Base-by-base conservation (phyloP, 2,329 filamentous ascomycete genomes). In the Colletotrichum zoysiae region DNA sequence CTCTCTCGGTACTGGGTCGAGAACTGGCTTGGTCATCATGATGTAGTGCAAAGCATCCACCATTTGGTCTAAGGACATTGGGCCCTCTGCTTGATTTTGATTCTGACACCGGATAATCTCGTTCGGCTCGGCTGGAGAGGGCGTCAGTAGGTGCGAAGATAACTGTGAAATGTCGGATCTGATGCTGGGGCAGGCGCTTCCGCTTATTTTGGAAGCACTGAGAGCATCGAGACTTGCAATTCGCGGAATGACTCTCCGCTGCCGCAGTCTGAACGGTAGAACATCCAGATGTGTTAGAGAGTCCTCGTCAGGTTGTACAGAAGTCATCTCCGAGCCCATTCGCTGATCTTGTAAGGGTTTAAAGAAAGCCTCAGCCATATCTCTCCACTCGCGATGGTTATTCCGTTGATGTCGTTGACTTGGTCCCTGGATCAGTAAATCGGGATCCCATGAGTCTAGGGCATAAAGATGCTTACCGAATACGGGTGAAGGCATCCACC, bases 41-140 rank as follows among this genome's bases (percentile, higher is more conserved):
- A 74, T 76, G 6, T 81, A 80, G 55, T 83, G 81, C n/a, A 87
- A 76, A 0, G 81, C 75, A 70, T 86, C 85, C 20, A 82, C 79
- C 77, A 86, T 82, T 74, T 84, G 83, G 51, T 83, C 77, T 46
- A 85, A 64, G 9, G 80, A 83, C 8, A 84, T 84, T n/a, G 80
- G 83, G 61, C 84, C 79, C 78, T 81, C 82, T 3, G 77, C 71
- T 26, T 75, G 61, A 20, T 80, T 77, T 33, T 61, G 60, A 23
- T 71, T 48, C 59, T 56, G 68, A 12, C 56, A 73, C 38, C 53
- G 56, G 38, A 64, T 20, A 35, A 20, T 44, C 26, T 61, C 65
- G 16, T 23, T 14, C 12, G 35, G 42, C 18, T 59, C 53, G 23
- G 23, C 65, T 11, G 40, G 40, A 2, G 59, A 59, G 30, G 51